Conservation (phyloP, 1,284 basidiomycete genomes). For the Ganoderma meredithae region DNA sequence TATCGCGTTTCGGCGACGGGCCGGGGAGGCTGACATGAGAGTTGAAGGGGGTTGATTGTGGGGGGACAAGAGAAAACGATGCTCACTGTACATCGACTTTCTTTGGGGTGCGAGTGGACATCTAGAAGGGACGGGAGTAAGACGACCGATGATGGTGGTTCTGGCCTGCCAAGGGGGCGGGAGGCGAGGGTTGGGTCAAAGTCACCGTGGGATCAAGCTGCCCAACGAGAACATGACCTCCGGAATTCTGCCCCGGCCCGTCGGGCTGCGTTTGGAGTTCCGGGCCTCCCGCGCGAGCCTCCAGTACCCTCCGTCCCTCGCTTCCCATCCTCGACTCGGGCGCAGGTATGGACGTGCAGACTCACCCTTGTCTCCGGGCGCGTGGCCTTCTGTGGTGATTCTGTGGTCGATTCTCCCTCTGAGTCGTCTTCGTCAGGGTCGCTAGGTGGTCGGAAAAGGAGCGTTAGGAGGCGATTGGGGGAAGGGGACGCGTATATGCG, state of each 20-base stretch:
- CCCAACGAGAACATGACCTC: conserved; percentile 10
- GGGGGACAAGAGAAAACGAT: conserved; percentile 3
- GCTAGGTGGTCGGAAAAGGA: not conserved
- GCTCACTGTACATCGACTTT: conserved; percentile 54
- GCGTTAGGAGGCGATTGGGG: not conserved
- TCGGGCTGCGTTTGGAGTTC: not conserved
- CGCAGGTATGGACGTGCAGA: not conserved
- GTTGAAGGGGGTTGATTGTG: not conserved
- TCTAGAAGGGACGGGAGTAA: conserved; percentile 19
- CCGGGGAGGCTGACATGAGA: conserved; percentile 31
- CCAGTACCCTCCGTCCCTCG: not conserved
- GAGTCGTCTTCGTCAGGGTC: conserved; percentile 9
- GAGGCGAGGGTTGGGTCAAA: not conserved
- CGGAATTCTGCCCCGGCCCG: conserved; percentile 15
- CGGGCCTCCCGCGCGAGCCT: conserved; percentile 1
- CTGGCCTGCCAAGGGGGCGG: not conserved
- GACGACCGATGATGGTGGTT: conserved; percentile 3
- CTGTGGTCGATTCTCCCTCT: conserved; percentile 4
- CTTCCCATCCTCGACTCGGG: not conserved
- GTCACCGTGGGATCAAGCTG: conserved; percentile 15
- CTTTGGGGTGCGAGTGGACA: conserved; percentile 39
- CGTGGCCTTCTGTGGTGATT: not conserved
- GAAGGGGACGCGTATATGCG: not conserved
- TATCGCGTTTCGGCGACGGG: conserved; percentile 34
- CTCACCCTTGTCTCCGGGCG: conserved; percentile 13